phyloP scores from a whole-genome alignment of 495 filamentous ascomycete genomes.

The Neurospora sp. region DNA sequence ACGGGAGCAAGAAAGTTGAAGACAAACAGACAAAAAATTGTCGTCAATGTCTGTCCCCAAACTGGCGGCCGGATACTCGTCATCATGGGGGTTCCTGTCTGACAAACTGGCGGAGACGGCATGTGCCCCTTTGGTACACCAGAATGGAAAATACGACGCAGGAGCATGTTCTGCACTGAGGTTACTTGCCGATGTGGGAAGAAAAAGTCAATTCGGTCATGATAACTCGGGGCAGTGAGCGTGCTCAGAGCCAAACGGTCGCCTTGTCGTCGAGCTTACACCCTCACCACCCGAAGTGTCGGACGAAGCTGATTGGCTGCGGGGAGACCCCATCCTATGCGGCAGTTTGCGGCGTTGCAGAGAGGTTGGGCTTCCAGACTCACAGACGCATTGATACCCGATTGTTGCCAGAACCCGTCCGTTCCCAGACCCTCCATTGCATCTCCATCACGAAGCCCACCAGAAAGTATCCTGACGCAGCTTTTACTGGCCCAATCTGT shows the following conservation, averaged over 20 bases:
- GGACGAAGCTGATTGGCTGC: constrained; percentile 16
- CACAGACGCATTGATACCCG: constrained; percentile 27
- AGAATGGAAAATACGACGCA: not conserved
- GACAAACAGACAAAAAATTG: not conserved
- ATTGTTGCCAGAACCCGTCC: constrained; percentile 11
- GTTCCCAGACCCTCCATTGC: constrained; percentile 6
- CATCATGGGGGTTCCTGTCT: not conserved
- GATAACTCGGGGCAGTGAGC: not conserved
- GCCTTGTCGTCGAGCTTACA: constrained; percentile 1
- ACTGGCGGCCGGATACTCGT: not conserved
- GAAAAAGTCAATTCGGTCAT: not conserved
- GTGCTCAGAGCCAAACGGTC: constrained; percentile 2
- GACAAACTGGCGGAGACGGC: not conserved
- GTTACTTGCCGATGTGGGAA: not conserved
- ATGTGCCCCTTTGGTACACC: not conserved
- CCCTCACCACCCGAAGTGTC: no score
- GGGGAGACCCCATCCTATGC: constrained; percentile 1
- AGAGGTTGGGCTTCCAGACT: constrained; percentile 15
- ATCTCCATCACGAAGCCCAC: not conserved
- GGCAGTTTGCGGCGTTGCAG: not conserved
- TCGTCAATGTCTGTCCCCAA: not conserved
- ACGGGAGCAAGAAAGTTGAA: not conserved
- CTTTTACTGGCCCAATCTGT: constrained; percentile 10
- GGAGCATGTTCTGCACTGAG: not conserved
- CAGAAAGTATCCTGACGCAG: constrained; percentile 1